A percentile compares a stretch with the other conserved stretches of the same genome.
These are phyloP conservation scores for Bacterosira constricta DNA, from an alignment of 108 stramenopile genomes.

Conservation along the genomic window DNA sequence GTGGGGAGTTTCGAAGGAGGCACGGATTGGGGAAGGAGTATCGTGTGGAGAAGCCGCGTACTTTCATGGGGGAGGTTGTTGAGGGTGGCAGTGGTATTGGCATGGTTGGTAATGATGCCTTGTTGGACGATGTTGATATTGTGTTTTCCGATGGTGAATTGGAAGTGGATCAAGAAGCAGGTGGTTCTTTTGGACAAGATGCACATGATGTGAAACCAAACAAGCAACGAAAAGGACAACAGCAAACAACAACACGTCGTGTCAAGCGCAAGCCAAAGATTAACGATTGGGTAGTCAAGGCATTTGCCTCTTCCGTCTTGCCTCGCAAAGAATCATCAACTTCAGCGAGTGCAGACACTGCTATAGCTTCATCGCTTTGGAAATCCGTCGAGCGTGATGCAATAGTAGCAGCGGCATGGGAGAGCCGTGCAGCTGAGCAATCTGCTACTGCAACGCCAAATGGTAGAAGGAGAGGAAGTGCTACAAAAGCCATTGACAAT, in stretches of 20 bases:
- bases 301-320: slow-evolving; percentile 11
- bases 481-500: background rate
- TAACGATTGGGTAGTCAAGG: slow-evolving; percentile 39
- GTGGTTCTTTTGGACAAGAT: background rate
- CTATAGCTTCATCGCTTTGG: slow-evolving; percentile 17
- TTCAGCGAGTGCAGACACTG: background rate
- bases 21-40: slow-evolving; percentile 59
- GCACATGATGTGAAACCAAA: background rate
- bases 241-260: background rate
- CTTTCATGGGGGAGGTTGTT: slow-evolving; percentile 32
- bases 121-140: slow-evolving; percentile 44
- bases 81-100: slow-evolving; percentile 3
- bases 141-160: slow-evolving; percentile 12
- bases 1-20: slow-evolving; percentile 58
- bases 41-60: slow-evolving; percentile 21
- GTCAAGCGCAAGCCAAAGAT: slow-evolving; percentile 4
- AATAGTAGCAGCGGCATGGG: slow-evolving; percentile 39
- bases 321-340: background rate
- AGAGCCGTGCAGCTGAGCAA: slow-evolving; percentile 34
- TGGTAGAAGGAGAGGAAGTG: background rate
- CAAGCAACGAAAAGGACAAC: background rate
- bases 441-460: slow-evolving; percentile 3
- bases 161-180: background rate
- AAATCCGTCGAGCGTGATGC: slow-evolving; percentile 24
- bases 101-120: slow-evolving; percentile 7